Evolutionary conservation across 2,329 filamentous ascomycete genomes (phyloP), one percentile per base, ranked within the genome.

Genomic region (Arachnopeziza araneosa): DNA sequence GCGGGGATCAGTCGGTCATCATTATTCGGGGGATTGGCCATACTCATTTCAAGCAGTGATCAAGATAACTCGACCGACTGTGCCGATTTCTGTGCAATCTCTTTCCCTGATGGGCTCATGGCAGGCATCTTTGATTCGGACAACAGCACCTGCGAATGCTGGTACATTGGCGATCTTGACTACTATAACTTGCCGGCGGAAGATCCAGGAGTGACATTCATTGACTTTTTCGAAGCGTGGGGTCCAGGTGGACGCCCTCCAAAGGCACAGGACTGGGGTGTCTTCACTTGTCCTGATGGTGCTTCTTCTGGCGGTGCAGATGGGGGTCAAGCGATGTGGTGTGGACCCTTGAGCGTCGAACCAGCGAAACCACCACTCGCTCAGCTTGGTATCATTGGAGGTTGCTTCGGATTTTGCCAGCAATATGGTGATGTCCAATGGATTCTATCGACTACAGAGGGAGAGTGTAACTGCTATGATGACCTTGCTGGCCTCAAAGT

Each of bases 191-290:
- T 55, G 48, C 53, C 53, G 22, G 53, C 53, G 36, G 53, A 26
- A n/a, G 36, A 17, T 24, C 53, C 53, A 12, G 53, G 53, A 12
- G 53, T 55, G 30, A 55, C 53, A 7, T 56, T 56, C 19, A 21
- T 56, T 24, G 54, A 56, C 54, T 56, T 56, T 50, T 56, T 50
- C 54, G 54, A 56, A 36, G 53, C 54, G 36, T 56, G 54, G 54
- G 48, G n/a, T 26, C 36, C 32, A 3, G 54, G 54, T 22, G 54
- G 53, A 17, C 22, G 53, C 19, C 53, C 26, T n/a, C 26, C 36
- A 5, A 55, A 55, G 26, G 54, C 36, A 26, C 54, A 50, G 23
- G 24, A 56, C 17, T 56, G 44, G 54, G 44, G 54, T n/a, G 54
- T 56, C 54, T 56, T 56, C 36, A 56, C 54, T 56, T 56, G 54